phyloP scores from a whole-genome alignment of 2,329 filamentous ascomycete genomes.

The Botrytis elliptica region DNA sequence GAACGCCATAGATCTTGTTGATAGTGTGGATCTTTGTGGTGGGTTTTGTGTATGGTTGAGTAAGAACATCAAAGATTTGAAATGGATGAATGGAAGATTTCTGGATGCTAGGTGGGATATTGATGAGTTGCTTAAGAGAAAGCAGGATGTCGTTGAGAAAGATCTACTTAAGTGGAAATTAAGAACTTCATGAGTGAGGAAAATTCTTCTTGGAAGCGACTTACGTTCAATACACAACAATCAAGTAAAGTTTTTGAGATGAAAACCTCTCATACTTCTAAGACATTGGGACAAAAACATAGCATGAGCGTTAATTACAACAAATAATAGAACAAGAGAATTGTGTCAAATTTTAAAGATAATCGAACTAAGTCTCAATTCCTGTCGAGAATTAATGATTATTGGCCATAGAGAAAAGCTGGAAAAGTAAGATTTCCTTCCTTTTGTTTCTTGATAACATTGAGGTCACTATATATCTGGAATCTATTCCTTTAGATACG shows the following conservation, averaged over 20 bases:
- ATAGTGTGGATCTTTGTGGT: conserved; percentile 20
- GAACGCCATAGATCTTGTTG: conserved; percentile 8
- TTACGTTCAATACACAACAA: background rate
- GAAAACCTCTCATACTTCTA: background rate
- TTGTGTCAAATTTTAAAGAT: background rate
- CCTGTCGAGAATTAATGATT: background rate
- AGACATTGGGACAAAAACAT: no score
- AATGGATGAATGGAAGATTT: conserved; percentile 22
- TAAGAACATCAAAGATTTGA: conserved; percentile 14
- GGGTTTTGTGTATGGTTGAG: conserved; percentile 21
- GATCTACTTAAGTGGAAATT: conserved; percentile 20
- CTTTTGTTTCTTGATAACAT: no score
- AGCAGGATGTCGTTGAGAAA: conserved; percentile 14
- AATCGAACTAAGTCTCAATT: background rate
- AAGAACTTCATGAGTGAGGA: conserved; percentile 1
- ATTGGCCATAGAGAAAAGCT: background rate
- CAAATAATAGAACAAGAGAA: background rate
- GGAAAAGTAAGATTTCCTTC: no score
- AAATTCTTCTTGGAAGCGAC: background rate
- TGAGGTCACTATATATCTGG: no score
- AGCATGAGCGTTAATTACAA: background rate
- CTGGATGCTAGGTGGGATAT: conserved; percentile 21
- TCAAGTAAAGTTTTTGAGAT: background rate
- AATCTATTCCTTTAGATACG: no score
- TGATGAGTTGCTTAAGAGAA: conserved; percentile 11